Percentiles rank a stretch among this genome's conserved stretches.
Conservation (phyloP, 192 early-diverging fungal species). For the Chytriomyces sp. region DNA sequence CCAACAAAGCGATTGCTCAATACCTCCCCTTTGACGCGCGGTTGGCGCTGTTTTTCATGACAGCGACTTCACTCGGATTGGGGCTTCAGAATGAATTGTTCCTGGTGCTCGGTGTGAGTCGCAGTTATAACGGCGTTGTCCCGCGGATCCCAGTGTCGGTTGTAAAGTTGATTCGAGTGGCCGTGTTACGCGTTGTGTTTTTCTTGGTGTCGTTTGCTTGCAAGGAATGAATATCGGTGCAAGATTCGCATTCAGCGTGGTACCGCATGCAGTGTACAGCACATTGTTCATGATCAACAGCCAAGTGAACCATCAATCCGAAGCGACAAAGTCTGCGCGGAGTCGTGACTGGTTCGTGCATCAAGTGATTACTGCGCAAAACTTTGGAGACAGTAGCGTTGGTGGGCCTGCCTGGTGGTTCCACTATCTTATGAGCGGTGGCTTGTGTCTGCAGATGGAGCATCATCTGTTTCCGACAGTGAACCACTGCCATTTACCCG, state of each 20-base stretch:
- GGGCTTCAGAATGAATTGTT: constrained; percentile 11
- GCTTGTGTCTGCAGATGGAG: constrained; percentile 85
- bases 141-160: constrained; percentile 1
- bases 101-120: background rate
- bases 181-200: background rate
- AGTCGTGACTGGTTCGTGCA: constrained; percentile 20
- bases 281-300: constrained; percentile 32
- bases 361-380: constrained; percentile 30
- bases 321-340: background rate
- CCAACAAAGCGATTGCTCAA: background rate
- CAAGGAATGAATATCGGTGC: background rate
- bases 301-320: constrained; percentile 28
- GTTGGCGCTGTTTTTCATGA: background rate
- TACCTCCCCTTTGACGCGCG: background rate
- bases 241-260: constrained; percentile 6
- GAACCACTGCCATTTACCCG: constrained; percentile 21
- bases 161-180: background rate
- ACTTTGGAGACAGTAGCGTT: constrained; percentile 16
- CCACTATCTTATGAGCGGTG: constrained; percentile 63
- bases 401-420: constrained; percentile 10
- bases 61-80: constrained; percentile 11
- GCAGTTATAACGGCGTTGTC: constrained; percentile 8
- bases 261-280: constrained; percentile 3
- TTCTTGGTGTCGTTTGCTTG: background rate
- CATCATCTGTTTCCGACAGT: constrained; percentile 82